Base-by-base conservation (phyloP, 805 yeast genomes). In the Candida qinlingensis region DNA sequence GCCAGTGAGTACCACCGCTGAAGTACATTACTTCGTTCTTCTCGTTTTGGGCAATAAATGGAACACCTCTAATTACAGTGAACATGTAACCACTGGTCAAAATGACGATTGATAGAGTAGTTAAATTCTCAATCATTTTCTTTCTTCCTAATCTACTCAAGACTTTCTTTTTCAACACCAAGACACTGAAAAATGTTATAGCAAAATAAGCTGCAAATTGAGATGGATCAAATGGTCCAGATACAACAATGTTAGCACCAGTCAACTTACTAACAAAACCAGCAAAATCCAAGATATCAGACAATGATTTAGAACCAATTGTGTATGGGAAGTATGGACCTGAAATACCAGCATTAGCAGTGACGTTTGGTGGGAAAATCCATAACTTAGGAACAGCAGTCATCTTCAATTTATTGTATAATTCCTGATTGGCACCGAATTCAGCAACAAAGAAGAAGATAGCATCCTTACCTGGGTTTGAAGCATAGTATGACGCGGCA, bases 1-100 rank as follows among this genome's bases (percentile, higher is more conserved):
- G 92, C 71, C 80, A 81, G 48, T 75, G 77, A 4, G 67, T 64
- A 4, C 87, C 89, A 11, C 88, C 88, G 49, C 85, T 76, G 48
- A 83, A 74, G 55, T 70, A 74, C 64, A 81, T 75, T 3, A 82
- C 61, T n/a, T 69, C 66, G 10, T 77, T 79, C 3, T 77, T 59
- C 3, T 73, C 78, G 57, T 75, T 69, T 47, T 68, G 70, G 1
- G 83, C 81, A 19, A 86, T 53, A 43, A 87, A 79, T 3, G 92
- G 89, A 1, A 81, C 79, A 1, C 73, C 72, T 54, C 82, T 72
- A 45, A 82, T 81, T 28, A 75, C 64, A 1, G 85, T 75, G 60
- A 81, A 87, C 66, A 79, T 82, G 54, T 77, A 77, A 1, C 95
- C 95, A 35, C 85, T 73, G 9, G 77, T 64, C 45, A 79, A 75